Evolutionary conservation across 208 protist species (phyloP).

Genomic region (Trypanosoma conorhini): DNA sequence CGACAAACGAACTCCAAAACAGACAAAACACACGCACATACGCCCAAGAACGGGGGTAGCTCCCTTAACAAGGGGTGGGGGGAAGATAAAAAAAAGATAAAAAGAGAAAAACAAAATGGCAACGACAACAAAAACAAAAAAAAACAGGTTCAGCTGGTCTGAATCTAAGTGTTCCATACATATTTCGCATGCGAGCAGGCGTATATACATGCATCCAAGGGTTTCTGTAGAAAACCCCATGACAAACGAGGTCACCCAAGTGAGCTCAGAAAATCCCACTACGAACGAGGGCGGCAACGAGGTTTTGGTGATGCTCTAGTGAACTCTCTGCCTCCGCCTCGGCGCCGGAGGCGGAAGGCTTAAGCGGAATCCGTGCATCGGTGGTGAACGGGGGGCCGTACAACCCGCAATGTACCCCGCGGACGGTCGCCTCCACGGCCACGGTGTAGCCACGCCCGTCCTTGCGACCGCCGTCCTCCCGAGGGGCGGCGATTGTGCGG

Average conservation of each 20-base stretch:
- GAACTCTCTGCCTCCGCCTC: constrained; percentile 1
- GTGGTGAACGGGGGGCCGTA: constrained; percentile 29
- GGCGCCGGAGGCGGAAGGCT: background rate
- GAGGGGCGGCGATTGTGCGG: background rate
- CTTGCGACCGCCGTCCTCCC: background rate
- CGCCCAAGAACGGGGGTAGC: too few relatives aligned
- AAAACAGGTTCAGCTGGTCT: background rate
- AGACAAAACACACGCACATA: too few relatives aligned
- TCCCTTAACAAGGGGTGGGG: background rate
- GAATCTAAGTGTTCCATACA: background rate
- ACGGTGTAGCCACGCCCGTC: constrained; percentile 17
- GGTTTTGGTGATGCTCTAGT: constrained; percentile 24
- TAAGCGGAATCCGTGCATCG: constrained; percentile 20
- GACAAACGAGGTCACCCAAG: background rate
- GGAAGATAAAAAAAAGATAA: too few relatives aligned
- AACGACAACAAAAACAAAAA: background rate
- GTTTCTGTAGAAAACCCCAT: too few relatives aligned
- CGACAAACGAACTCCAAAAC: too few relatives aligned
- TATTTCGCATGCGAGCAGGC: background rate
- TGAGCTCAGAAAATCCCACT: constrained; percentile 19
- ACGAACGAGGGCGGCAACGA: constrained; percentile 12
- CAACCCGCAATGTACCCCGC: constrained; percentile 20
- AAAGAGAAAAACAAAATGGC: background rate
- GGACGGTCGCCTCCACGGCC: constrained; percentile 20
- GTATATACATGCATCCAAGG: too few relatives aligned